Evolutionary conservation across 768 basidiomycete genomes (phyloP).

Genomic region (Lactarius sp.): DNA sequence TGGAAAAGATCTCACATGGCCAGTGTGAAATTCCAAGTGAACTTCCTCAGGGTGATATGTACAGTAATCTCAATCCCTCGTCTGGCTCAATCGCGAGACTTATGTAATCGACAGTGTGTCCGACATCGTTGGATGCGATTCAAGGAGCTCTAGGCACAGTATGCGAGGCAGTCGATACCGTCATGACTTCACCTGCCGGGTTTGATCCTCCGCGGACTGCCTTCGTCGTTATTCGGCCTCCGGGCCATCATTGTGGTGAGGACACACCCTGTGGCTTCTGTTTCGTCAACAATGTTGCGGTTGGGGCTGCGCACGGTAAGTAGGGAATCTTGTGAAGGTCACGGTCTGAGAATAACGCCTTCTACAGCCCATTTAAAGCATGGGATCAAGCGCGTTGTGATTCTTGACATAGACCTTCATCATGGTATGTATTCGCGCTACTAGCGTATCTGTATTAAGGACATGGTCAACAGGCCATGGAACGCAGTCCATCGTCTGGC

Average conservation of each 20-base stretch:
- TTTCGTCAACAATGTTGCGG: constrained; percentile 89
- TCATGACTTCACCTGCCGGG: constrained; percentile 34
- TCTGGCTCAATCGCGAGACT: neutral
- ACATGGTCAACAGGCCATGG: constrained; percentile 64
- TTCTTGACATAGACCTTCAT: constrained; percentile 91
- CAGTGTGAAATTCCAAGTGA: constrained; percentile 72
- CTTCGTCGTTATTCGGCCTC: constrained; percentile 84
- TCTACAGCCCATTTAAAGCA: constrained; percentile 75
- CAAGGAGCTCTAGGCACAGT: constrained; percentile 78
- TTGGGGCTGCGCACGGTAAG: constrained; percentile 87
- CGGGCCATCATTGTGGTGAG: constrained; percentile 94
- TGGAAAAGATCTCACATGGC: constrained; percentile 53
- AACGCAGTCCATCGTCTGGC: constrained; percentile 88
- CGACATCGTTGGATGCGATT: constrained; percentile 68
- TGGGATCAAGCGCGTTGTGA: constrained; percentile 69
- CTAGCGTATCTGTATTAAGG: neutral
- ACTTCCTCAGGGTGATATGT: constrained; percentile 75
- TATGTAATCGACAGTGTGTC: constrained; percentile 55
- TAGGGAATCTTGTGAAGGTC: neutral
- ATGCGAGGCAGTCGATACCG: constrained; percentile 80
- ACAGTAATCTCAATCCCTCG: constrained; percentile 48
- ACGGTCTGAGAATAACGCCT: neutral
- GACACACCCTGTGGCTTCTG: constrained; percentile 90
- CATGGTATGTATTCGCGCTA: constrained; percentile 49
- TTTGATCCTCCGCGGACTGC: constrained; percentile 36